Base-by-base conservation (phyloP, 2,329 filamentous ascomycete genomes). In the Microdochium bolleyi region DNA sequence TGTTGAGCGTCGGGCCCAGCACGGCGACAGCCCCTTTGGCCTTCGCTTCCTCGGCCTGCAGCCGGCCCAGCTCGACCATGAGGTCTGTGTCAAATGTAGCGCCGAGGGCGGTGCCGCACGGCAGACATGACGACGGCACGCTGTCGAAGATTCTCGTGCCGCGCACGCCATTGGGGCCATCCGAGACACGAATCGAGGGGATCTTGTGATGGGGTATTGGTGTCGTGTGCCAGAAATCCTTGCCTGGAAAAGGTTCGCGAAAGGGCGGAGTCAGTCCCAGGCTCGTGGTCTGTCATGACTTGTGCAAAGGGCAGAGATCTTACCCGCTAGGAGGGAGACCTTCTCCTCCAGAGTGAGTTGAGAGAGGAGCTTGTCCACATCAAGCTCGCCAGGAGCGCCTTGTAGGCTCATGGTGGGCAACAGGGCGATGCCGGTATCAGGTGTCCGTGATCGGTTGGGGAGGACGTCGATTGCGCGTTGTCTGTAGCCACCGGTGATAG, bases 171-270 rank as follows among this genome's bases (percentile, higher is more conserved):
- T 87, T 88, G 34, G 86, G 85, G 0, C 85, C 85, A 59, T 89
- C 85, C 37, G 82, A 80, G 49, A 84, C 74, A 49, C 85, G 80
- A 25, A 88, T 72, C 0, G 83, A 82, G 4, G 84, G 84, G 32
- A 88, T 75, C 1, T 79, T 78, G 60, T 83, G 76, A 22, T 80
- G 65, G 10, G 80, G 79, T 8, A 88, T 71, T 13, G 78, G 66
- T 58, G 80, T 78, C 30, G 84, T 85, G 61, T 87, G 82, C 85
- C 85, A 88, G 61, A 87, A 86, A 67, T 88, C 84, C 57, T 79
- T 76, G 53, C 76, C 77, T 49, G 77, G 70, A 50, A 81, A 67
- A 46, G 81, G 68, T 38, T 77, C n/a, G n/a, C n/a, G n/a, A n/a
- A n/a, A 75, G 49, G 78, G 60, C 14, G 16, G 27, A 30, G 27